Percentiles rank a stretch among this genome's conserved stretches.
Evolutionary conservation across 768 basidiomycete genomes (phyloP).

Genomic region (Tulasnella sp.): DNA sequence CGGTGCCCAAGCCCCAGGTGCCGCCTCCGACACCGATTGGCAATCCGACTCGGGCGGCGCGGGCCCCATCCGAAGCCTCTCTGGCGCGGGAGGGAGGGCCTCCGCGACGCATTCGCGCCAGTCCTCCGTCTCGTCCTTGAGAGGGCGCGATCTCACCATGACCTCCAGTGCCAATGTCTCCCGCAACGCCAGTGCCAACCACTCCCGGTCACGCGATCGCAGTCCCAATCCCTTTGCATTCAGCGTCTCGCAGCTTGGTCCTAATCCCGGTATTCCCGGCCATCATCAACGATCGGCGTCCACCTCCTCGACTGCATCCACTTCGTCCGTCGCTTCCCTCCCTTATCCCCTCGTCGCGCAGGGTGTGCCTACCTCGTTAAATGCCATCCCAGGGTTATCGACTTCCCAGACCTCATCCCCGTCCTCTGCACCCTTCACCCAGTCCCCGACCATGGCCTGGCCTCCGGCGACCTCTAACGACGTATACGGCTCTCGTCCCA

Average conservation of each 20-base stretch:
- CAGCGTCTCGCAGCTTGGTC: constrained; percentile 3
- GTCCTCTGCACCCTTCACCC: constrained; percentile 7
- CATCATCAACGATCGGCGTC: constrained; percentile 12
- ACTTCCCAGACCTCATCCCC: constrained; percentile 2
- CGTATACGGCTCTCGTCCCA: background rate
- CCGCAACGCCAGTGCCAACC: background rate
- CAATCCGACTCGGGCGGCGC: constrained; percentile 2
- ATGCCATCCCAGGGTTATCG: background rate
- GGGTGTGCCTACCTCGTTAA: background rate
- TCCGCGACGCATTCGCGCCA: constrained; percentile 5
- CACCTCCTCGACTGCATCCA: constrained; percentile 6
- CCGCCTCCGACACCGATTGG: constrained; percentile 12
- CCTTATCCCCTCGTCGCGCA: constrained; percentile 11
- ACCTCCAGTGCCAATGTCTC: constrained; percentile 6
- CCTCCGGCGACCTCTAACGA: background rate
- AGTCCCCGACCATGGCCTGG: constrained; percentile 7
- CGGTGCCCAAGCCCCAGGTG: background rate
- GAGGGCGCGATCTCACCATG: constrained; percentile 4
- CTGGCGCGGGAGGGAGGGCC: background rate
- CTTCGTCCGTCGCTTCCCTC: constrained; percentile 3
- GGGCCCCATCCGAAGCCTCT: constrained; percentile 1
- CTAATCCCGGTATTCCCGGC: background rate
- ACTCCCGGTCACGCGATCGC: constrained; percentile 2
- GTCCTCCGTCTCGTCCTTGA: background rate
- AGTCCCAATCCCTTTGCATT: constrained; percentile 14